Percentiles rank a stretch among this genome's conserved stretches.
Conservation (phyloP, 371 early-diverging fungal species). For the Mucor mucedo region DNA sequence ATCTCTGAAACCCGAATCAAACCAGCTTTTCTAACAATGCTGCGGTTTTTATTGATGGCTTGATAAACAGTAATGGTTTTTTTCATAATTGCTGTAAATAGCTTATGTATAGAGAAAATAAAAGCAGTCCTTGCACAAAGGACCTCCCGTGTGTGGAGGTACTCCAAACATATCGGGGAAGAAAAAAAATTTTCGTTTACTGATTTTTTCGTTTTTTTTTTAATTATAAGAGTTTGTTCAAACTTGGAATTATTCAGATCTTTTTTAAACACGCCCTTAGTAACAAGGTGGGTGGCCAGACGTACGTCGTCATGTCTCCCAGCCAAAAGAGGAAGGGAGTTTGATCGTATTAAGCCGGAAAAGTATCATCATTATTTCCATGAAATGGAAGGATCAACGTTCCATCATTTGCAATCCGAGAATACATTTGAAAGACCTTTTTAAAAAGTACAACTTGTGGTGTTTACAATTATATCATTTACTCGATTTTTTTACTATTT, state of each 20-base stretch:
- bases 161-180: not conserved
- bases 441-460: constrained; percentile 1
- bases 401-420: not conserved
- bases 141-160: too few species aligned
- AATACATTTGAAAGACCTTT: not conserved
- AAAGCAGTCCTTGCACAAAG: too few species aligned
- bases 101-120: too few species aligned
- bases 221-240: not conserved
- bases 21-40: too few species aligned
- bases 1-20: too few species aligned
- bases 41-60: too few species aligned
- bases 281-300: constrained; percentile 39
- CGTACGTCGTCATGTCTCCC: constrained; percentile 35
- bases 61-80: too few species aligned
- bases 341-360: constrained; percentile 30
- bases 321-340: constrained; percentile 13
- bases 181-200: constrained; percentile 1
- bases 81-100: too few species aligned
- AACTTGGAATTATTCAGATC: constrained; percentile 30
- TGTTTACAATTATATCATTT: not conserved
- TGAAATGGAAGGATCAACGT: constrained; percentile 38
- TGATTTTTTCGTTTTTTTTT: constrained; percentile 19
- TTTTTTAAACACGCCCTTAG: constrained; percentile 27
- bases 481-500: not conserved
- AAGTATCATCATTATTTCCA: constrained; percentile 43